Base-by-base conservation (phyloP, 768 basidiomycete species). In the Crucibulum laeve region DNA sequence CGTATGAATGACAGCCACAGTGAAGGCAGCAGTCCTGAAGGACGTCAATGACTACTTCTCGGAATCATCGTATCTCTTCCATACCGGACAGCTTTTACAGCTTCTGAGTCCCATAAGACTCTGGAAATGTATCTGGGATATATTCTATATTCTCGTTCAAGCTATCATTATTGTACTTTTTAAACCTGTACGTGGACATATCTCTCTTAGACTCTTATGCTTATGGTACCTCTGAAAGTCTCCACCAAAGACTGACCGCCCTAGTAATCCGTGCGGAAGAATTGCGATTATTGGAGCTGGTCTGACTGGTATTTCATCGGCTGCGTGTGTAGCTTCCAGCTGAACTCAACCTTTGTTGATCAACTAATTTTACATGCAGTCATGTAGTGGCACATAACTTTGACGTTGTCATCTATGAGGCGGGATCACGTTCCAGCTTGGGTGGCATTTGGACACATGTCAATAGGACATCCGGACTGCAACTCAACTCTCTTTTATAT, bases 391-490 rank as follows among this genome's bases (percentile, higher is more conserved):
- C 72, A 0, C 74, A 77, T 46, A 71, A 73, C 14, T 77, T 78
- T 45, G 74, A 78, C 24, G 75, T 77, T 8, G 69, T 72, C 19
- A 65, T 78, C 2, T 76, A 65, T 50, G 76, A 77, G 52, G 58
- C 55, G n/a, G 47, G 45, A 15, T 52, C 63, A 13, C 49, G 53
- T 5, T 48, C 52, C 0, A 54, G 48, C 13, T 42, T 68, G n/a
- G 77, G 75, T 23, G 76, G 76, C 0, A 73, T 78, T 23, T 78
- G 76, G 76, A 59, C 72, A 0, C 62, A 70, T 25, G 75, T 76
- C 30, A 79, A 77, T 53, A 60, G 55, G n/a, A 74, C 75, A 0
- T 74, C 71, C 1, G 70, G 70, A 4, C 61, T 78, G 0, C 77
- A 78, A 51, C 61, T 78, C 33, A 76, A 75, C 54, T 74, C 72